These are phyloP conservation scores for Phylloporus sp. DNA, from an alignment of 768 basidiomycete genomes.

Conservation along the genomic window DNA sequence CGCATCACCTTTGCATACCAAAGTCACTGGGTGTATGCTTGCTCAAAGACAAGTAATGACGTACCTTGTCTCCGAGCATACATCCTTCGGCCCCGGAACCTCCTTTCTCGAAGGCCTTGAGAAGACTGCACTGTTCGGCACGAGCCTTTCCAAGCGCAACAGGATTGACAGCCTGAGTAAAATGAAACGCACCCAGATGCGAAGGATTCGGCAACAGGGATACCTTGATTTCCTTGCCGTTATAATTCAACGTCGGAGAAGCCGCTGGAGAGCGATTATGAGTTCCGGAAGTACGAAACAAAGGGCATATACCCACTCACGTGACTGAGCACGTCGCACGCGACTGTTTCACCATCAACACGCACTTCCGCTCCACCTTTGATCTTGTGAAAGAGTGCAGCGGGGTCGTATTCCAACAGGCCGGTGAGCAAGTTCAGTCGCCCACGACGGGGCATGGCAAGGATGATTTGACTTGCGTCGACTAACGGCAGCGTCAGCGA, in stretches of 20 bases:
- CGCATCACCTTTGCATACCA: constrained; percentile 66
- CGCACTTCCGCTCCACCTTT: constrained; percentile 65
- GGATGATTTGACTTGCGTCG: constrained; percentile 64
- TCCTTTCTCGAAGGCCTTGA: constrained; percentile 53
- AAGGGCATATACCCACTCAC: constrained; percentile 42
- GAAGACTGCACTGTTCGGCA: constrained; percentile 80
- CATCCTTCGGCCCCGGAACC: constrained; percentile 18
- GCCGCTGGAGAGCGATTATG: constrained; percentile 39
- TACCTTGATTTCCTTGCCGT: constrained; percentile 51
- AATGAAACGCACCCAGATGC: constrained; percentile 58
- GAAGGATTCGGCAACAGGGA: constrained; percentile 79
- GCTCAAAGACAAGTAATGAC: not conserved
- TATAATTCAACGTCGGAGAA: constrained; percentile 59
- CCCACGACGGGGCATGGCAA: constrained; percentile 87
- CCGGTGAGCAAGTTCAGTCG: constrained; percentile 82
- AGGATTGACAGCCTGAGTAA: constrained; percentile 86
- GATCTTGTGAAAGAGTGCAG: constrained; percentile 81
- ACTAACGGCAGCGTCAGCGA: constrained; percentile 37
- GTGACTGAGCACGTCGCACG: constrained; percentile 88
- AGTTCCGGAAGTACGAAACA: not conserved
- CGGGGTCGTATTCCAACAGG: constrained; percentile 60
- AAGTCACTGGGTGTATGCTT: constrained; percentile 7
- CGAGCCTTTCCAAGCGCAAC: constrained; percentile 87
- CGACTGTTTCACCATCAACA: constrained; percentile 58
- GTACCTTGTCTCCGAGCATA: constrained; percentile 32